Base-by-base conservation (phyloP, 2,329 filamentous ascomycete genomes). In the Ophiostoma australiae region DNA sequence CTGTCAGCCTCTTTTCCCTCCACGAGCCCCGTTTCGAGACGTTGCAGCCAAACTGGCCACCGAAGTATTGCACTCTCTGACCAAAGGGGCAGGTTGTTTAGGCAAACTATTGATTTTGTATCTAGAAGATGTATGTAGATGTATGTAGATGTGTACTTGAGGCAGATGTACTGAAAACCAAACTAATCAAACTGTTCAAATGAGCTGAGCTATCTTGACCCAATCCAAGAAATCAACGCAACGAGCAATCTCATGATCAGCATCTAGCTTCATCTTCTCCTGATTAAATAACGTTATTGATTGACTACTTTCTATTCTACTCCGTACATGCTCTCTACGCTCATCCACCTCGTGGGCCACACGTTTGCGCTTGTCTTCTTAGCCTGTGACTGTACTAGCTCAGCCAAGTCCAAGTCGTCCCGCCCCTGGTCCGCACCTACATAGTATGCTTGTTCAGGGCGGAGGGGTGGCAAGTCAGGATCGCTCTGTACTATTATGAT, bases 391-490 rank as follows among this genome's bases (percentile, higher is more conserved):
- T 58, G 2, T 7, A 27, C 52, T 58, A 31, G 52, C 52, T 58
- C 52, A 13, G 13, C 39, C 39, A 41, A 41, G 8, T 15, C 23
- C 52, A 58, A 58, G n/a, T 58, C 52, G 15, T 58, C 52, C 52
- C 23, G 10, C 52, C 52, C 23, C 52, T 27, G 52, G 23, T 58
- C 52, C 20, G 23, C 23, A n/a, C 27, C 52, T 58, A 39, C 37
- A 8, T 39, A 1, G 37, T 39, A 31, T 27, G 52, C n/a, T 58
- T 58, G 23, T 27, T 58, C 23, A 27, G 23, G 44, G 23, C 27
- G 15, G 52, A 58, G 23, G 52, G 52, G 52, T n/a, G 44, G 23
- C n/a, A 58, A 58, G 52, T 58, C n/a, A 58, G 52, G 52, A n/a
- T 58, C 52, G 27, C 27, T 31, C 27, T 31, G 27, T 31, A 31